A percentile compares a stretch with the other conserved stretches of the same genome.
Conservation (phyloP, 306 rosid species). For the Mimosa pudica region DNA sequence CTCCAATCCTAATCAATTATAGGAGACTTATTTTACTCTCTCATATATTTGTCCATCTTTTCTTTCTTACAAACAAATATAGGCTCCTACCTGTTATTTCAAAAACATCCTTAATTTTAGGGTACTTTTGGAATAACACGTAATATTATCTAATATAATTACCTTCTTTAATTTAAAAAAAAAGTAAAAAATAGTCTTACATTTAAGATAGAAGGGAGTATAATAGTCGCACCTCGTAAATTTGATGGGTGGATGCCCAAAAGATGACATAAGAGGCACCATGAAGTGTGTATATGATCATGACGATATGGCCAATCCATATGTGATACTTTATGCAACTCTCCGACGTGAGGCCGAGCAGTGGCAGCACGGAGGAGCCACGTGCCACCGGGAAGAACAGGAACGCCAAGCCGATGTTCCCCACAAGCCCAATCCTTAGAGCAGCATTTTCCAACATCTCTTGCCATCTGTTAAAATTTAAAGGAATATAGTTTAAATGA, state of each 20-base stretch:
- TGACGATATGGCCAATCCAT: slow-evolving; percentile 69
- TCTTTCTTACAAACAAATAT: too few species aligned
- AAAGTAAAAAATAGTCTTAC: too few species aligned
- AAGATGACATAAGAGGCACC: slow-evolving; percentile 49
- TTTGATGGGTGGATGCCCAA: slow-evolving; percentile 47
- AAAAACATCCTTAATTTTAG: too few species aligned
- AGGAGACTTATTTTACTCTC: too few species aligned
- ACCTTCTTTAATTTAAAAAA: too few species aligned
- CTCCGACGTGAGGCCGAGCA: slow-evolving; percentile 74
- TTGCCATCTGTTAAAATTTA: neutral
- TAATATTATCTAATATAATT: too few species aligned
- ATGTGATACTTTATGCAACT: slow-evolving; percentile 74
- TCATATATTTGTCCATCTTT: too few species aligned
- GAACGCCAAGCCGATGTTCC: slow-evolving; percentile 62
- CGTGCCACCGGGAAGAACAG: slow-evolving; percentile 79
- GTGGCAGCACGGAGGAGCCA: slow-evolving; percentile 69
- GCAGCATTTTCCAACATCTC: slow-evolving; percentile 34
- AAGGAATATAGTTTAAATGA: neutral
- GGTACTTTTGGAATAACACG: too few species aligned
- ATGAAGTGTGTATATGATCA: slow-evolving; percentile 76
- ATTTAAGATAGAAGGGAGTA: too few species aligned
- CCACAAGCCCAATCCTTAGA: slow-evolving; percentile 50
- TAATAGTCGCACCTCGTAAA: slow-evolving; percentile 45
- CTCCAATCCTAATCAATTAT: too few species aligned
- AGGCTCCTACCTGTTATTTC: too few species aligned